Conservation (phyloP, 495 filamentous ascomycete genomes). For the Letharia columbiana region DNA sequence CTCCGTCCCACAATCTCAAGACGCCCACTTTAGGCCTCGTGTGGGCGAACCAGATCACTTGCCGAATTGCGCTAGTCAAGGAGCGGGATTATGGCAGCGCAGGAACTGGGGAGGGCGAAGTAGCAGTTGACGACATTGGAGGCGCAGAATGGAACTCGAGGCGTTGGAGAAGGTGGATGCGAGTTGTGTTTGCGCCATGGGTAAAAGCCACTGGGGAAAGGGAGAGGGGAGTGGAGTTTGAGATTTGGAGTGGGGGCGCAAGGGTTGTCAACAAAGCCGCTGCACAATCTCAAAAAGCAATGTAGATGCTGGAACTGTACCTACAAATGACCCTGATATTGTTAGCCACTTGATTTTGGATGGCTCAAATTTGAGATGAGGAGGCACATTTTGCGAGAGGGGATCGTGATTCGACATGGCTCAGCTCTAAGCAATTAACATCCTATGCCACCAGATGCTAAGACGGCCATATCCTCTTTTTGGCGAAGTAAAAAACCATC, state of each 20-base stretch:
- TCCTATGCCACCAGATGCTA: not conserved
- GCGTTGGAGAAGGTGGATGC: constrained; percentile 51
- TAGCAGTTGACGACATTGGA: constrained; percentile 13
- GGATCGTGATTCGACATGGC: not conserved
- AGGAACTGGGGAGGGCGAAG: constrained; percentile 3
- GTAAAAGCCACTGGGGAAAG: constrained; percentile 29
- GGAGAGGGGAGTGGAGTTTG: constrained; percentile 35
- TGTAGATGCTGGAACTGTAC: not conserved
- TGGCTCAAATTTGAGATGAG: not conserved
- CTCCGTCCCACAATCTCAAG: constrained; percentile 45
- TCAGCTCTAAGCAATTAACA: not conserved
- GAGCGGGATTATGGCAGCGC: constrained; percentile 34
- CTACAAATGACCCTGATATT: not conserved
- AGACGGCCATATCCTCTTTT: not conserved
- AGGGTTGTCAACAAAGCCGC: constrained; percentile 14
- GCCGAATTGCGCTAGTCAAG: constrained; percentile 71
- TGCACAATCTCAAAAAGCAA: not conserved
- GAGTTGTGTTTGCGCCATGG: constrained; percentile 74
- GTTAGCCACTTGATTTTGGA: not conserved
- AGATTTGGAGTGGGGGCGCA: constrained; percentile 44
- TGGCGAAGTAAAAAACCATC: not conserved
- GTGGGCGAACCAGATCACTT: constrained; percentile 82
- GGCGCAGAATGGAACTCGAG: constrained; percentile 20
- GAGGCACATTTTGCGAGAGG: not conserved
- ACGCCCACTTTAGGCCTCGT: constrained; percentile 79